Percentiles rank a stretch among this genome's conserved stretches.
phyloP scores from a whole-genome alignment of 257 asterid genomes.

The Nicotiana sylvestris region DNA sequence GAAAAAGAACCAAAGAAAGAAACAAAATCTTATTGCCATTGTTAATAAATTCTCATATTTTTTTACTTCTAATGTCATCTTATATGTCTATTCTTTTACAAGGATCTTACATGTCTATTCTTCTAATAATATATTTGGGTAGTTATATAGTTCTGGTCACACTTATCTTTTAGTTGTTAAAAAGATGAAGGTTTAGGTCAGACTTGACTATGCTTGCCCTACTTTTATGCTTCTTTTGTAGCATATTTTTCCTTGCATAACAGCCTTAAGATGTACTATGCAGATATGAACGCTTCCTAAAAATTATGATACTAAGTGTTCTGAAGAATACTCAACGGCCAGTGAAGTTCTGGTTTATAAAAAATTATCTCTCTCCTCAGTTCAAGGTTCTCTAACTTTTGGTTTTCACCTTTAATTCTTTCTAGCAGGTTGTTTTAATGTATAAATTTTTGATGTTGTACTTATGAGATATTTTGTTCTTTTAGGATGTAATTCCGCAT shows the following conservation, averaged over 20 bases:
- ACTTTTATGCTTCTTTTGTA: not conserved
- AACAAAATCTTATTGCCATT: not conserved
- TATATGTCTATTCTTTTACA: not conserved
- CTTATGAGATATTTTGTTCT: not conserved
- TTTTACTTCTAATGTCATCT: not conserved
- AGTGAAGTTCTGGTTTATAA: conserved; percentile 96
- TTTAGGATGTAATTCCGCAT: conserved; percentile 87
- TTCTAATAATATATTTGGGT: not conserved
- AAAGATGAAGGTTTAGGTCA: not conserved
- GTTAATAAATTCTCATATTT: not conserved
- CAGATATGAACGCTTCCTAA: conserved; percentile 96
- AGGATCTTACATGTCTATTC: not conserved
- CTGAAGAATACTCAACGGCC: conserved; percentile 86
- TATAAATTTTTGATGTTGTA: not conserved
- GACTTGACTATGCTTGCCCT: not conserved
- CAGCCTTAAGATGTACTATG: conserved; percentile 22
- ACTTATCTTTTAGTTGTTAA: not conserved
- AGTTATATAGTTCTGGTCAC: not conserved
- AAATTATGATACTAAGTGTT: conserved; percentile 90
- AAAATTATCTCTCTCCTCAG: conserved; percentile 97
- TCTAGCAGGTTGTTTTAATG: conserved; percentile 9
- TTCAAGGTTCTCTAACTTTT: conserved; percentile 59
- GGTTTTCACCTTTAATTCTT: not conserved
- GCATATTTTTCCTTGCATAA: conserved; percentile 8
- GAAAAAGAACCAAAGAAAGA: not conserved